Conservation (phyloP, 1,139 yeast species). For the Casaregolazyma suthepensis region DNA sequence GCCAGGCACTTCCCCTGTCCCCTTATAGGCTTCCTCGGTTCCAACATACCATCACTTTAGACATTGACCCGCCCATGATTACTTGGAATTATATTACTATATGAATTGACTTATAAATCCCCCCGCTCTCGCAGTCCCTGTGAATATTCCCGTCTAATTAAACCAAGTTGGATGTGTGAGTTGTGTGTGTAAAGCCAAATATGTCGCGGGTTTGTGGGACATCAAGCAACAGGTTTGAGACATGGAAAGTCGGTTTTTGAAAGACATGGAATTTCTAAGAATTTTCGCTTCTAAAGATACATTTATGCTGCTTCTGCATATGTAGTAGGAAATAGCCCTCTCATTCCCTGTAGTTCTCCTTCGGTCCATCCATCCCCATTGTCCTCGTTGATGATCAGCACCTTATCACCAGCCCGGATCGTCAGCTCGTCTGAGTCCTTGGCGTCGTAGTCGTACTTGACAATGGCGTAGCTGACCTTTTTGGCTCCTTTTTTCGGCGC, state of each 20-base stretch:
- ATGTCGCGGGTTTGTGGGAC: not conserved
- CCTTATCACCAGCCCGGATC: conserved; percentile 66
- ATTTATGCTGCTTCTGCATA: conserved; percentile 40
- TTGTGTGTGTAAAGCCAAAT: not conserved
- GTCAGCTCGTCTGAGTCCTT: conserved; percentile 79
- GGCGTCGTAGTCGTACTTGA: conserved; percentile 72
- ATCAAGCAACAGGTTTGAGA: not conserved
- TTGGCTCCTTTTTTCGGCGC: conserved; percentile 79
- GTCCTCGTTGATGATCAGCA: conserved; percentile 64
- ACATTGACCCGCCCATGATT: conserved; percentile 45
- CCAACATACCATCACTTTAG: conserved; percentile 38
- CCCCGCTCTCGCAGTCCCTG: not conserved
- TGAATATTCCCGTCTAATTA: not conserved
- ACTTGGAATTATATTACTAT: not conserved
- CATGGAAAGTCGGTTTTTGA: not conserved
- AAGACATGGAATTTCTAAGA: not conserved
- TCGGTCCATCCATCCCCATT: conserved; percentile 96
- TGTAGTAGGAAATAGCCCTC: conserved; percentile 78
- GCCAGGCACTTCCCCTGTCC: not conserved
- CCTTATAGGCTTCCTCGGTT: not conserved
- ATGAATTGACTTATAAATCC: not conserved
- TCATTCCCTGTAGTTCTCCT: conserved; percentile 69
- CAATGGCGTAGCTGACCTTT: conserved; percentile 58
- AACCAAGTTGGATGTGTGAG: not conserved
- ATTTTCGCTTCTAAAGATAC: not conserved